phyloP scores from a whole-genome alignment of 2,329 filamentous ascomycete genomes.

The Pyrenophora tritici-repentis region DNA sequence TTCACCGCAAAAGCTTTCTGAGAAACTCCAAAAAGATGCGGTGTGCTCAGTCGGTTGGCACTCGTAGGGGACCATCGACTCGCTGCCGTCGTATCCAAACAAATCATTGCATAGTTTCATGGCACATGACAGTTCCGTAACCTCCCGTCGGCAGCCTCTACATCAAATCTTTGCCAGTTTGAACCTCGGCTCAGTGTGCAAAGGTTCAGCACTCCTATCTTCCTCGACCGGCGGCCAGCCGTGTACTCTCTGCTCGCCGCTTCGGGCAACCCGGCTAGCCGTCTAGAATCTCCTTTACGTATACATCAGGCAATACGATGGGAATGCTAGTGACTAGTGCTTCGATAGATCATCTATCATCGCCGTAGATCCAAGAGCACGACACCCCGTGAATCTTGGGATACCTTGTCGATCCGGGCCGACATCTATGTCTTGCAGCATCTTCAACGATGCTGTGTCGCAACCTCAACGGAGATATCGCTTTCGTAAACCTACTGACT shows the following conservation, averaged over 20 bases:
- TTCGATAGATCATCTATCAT: conserved; percentile 19
- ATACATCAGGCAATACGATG: conserved; percentile 11
- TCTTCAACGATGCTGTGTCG: not conserved
- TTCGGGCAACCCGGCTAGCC: conserved; percentile 14
- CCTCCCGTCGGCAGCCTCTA: not conserved
- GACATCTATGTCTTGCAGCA: not conserved
- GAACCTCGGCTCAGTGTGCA: conserved; percentile 3
- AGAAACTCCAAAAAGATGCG: not conserved
- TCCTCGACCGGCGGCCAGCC: conserved; percentile 21
- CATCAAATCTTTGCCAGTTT: conserved; percentile 6
- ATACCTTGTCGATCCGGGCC: conserved; percentile 12
- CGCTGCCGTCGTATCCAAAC: not conserved
- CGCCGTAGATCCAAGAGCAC: conserved; percentile 19
- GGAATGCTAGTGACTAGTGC: conserved; percentile 25
- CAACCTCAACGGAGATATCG: conserved; percentile 3
- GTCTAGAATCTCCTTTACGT: conserved; percentile 22
- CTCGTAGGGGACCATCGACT: not conserved
- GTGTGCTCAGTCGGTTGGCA: not conserved
- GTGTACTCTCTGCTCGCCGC: conserved; percentile 11
- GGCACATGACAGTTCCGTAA: conserved; percentile 8
- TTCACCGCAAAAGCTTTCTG: not conserved
- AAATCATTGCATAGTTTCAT: not conserved
- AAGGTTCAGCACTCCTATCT: not conserved
- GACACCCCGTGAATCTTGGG: conserved; percentile 14
- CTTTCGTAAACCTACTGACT: conserved; percentile 9